Conservation (phyloP, 345 rosid species). For the Theobroma cacao region DNA sequence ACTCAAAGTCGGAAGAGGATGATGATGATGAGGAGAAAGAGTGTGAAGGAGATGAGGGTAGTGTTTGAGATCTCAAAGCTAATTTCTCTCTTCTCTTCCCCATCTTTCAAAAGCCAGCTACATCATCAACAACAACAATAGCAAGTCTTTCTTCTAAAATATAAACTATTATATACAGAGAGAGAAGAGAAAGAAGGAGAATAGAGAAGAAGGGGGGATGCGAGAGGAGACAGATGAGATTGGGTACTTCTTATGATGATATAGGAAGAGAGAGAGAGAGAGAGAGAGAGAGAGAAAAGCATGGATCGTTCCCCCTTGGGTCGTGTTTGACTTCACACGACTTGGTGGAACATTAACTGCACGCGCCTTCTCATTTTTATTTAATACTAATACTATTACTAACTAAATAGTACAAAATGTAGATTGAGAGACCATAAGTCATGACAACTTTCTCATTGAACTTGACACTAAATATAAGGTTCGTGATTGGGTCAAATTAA, state of each 20-base stretch:
- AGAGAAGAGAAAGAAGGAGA: neutral
- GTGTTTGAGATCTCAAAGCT: conserved; percentile 46
- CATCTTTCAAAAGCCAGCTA: conserved; percentile 17
- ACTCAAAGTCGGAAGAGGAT: conserved; percentile 88
- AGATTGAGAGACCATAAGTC: no score
- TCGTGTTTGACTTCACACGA: conserved; percentile 4
- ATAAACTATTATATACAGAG: neutral
- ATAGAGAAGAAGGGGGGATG: neutral
- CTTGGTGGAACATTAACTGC: neutral
- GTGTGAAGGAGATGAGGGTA: conserved; percentile 69
- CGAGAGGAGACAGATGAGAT: no score
- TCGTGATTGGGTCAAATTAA: no score
- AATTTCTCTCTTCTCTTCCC: conserved; percentile 36
- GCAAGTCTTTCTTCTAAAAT: neutral
- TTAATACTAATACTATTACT: no score
- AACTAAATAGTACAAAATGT: no score
- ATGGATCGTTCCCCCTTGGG: neutral
- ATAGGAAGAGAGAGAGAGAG: neutral
- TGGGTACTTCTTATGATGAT: neutral
- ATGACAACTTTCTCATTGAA: no score
- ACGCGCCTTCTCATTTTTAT: no score
- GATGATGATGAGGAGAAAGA: conserved; percentile 79
- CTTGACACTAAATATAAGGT: no score
- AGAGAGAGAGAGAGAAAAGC: neutral
- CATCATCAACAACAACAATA: conserved; percentile 1